Percentiles rank a stretch among this genome's conserved stretches.
These are phyloP conservation scores for Thelonectria olida DNA, from an alignment of 2,329 filamentous ascomycete genomes.

Conservation along the genomic window DNA sequence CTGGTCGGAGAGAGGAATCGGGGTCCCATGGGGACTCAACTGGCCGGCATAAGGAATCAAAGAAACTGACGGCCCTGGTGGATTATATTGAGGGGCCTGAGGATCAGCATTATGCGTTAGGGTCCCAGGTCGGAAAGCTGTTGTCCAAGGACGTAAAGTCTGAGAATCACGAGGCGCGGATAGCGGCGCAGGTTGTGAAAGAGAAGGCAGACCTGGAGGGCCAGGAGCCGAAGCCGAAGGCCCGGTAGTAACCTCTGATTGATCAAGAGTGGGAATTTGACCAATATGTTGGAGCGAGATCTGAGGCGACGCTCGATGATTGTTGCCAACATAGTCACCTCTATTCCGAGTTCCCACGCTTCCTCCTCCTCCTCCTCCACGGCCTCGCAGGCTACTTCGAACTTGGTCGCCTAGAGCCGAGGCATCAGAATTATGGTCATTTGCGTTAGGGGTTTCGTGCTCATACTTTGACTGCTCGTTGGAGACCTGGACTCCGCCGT, in stretches of 20 bases:
- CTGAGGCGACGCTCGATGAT: not conserved
- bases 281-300: not conserved
- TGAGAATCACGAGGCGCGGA: too few relatives aligned
- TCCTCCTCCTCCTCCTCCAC: not conserved
- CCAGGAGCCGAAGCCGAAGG: too few relatives aligned
- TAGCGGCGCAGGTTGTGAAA: too few relatives aligned
- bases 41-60: not conserved
- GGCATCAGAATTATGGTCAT: conserved; percentile 5
- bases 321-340: not conserved
- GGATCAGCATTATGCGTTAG: not conserved
- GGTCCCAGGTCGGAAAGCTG: too few relatives aligned
- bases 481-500: not conserved
- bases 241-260: too few relatives aligned
- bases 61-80: not conserved
- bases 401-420: not conserved
- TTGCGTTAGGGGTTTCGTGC: not conserved
- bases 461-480: not conserved
- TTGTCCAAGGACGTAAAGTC: too few relatives aligned
- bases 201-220: too few relatives aligned
- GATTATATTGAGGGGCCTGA: not conserved
- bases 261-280: too few relatives aligned
- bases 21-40: not conserved
- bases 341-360: not conserved
- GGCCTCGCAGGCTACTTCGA: not conserved
- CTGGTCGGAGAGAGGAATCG: not conserved